Conservation (phyloP, 495 filamentous ascomycete genomes). For the Bacidia gigantensis region DNA sequence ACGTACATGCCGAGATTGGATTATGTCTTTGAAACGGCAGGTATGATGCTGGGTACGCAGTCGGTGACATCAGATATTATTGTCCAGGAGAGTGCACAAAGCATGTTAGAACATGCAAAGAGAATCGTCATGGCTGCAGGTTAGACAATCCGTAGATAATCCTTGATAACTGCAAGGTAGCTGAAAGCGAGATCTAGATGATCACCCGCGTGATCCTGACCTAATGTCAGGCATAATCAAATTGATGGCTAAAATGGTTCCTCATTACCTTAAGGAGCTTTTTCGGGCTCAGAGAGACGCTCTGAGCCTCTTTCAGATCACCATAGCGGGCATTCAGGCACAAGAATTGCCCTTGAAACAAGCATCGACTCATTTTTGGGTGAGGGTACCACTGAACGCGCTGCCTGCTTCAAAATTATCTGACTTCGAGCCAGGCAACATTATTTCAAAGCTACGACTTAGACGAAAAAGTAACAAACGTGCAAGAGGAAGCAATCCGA, state of each 20-base stretch:
- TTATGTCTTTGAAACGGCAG: conserved; percentile 63
- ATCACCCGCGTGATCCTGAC: conserved; percentile 60
- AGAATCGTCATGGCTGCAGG: neutral
- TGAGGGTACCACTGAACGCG: too few species aligned
- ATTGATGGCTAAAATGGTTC: conserved; percentile 52
- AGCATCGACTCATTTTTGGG: conserved; percentile 72
- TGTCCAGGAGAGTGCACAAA: conserved; percentile 33
- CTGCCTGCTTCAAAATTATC: too few species aligned
- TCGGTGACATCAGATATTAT: conserved; percentile 32
- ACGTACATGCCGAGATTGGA: conserved; percentile 55
- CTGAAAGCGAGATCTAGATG: conserved; percentile 22
- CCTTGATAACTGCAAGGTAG: too few species aligned
- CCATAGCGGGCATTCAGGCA: conserved; percentile 54
- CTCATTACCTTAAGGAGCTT: conserved; percentile 46
- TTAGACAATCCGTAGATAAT: too few species aligned
- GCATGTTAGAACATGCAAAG: conserved; percentile 29
- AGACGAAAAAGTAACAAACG: conserved; percentile 7
- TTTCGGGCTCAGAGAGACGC: conserved; percentile 37
- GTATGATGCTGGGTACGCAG: conserved; percentile 57
- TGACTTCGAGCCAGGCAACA: neutral
- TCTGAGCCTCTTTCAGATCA: conserved; percentile 63
- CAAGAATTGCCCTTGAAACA: conserved; percentile 69
- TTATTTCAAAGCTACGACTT: conserved; percentile 9
- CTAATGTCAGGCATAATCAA: conserved; percentile 64
- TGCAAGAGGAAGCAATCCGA: conserved; percentile 40